Evolutionary conservation across 2,329 filamentous ascomycete genomes (phyloP).

Genomic region (Aspergillus arachidicola): DNA sequence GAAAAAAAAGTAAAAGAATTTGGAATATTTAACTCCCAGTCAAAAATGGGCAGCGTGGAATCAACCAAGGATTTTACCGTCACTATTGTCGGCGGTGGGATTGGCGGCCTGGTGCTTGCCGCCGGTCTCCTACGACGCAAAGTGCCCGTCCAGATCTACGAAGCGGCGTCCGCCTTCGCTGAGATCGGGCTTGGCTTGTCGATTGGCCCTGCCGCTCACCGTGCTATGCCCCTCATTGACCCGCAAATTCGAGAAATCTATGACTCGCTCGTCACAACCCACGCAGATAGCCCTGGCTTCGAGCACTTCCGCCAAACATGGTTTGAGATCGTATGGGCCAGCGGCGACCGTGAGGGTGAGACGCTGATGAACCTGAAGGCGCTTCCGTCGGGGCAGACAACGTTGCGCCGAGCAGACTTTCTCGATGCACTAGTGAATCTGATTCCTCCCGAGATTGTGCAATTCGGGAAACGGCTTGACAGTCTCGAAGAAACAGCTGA

Average conservation of each 20-base stretch:
- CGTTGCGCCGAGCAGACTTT: slow-evolving; percentile 35
- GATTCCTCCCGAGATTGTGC: slow-evolving; percentile 32
- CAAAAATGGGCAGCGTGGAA: slow-evolving; percentile 11
- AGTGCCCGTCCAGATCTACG: slow-evolving; percentile 56
- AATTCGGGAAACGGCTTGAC: slow-evolving; percentile 37
- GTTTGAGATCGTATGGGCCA: slow-evolving; percentile 35
- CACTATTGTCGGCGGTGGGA: slow-evolving; percentile 62
- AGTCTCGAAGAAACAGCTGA: slow-evolving; percentile 18
- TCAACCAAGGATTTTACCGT: slow-evolving; percentile 40
- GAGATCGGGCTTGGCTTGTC: slow-evolving; percentile 63
- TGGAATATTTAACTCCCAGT: background rate
- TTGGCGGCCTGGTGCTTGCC: slow-evolving; percentile 58
- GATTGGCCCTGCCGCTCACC: slow-evolving; percentile 58
- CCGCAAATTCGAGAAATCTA: slow-evolving; percentile 37
- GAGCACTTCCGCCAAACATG: slow-evolving; percentile 33
- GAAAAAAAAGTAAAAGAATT: background rate
- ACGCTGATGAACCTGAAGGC: slow-evolving; percentile 33
- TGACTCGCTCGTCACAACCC: slow-evolving; percentile 34
- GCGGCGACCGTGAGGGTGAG: slow-evolving; percentile 24
- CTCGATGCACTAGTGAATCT: slow-evolving; percentile 34
- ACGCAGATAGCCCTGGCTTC: slow-evolving; percentile 35
- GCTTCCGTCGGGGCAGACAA: slow-evolving; percentile 33
- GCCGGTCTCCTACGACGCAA: slow-evolving; percentile 52
- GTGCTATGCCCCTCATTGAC: slow-evolving; percentile 58
- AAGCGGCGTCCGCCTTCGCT: slow-evolving; percentile 56